Evolutionary conservation across 176 grass and related monocot species (phyloP).

Genomic region (Oryza officinalis): DNA sequence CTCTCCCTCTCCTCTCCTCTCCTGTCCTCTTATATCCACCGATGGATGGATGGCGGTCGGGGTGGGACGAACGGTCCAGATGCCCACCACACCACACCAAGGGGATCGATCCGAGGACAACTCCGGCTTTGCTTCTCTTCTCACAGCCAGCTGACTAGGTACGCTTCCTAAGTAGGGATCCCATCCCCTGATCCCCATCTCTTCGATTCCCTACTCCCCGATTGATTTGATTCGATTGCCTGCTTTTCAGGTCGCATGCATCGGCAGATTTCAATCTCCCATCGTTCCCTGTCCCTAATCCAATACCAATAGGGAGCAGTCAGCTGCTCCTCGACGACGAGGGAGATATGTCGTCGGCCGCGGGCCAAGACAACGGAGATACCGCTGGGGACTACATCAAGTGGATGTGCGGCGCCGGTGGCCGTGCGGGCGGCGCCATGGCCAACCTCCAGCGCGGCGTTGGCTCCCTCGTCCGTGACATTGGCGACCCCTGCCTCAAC

Average conservation of each 20-base stretch:
- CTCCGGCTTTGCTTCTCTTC: no score
- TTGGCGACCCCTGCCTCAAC: conserved; percentile 79
- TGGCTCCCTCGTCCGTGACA: conserved; percentile 77
- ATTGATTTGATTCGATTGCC: background rate
- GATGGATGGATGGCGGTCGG: background rate
- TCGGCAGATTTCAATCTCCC: background rate
- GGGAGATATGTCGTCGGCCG: background rate
- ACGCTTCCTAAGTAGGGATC: background rate
- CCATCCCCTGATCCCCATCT: no score
- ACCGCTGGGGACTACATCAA: conserved; percentile 68
- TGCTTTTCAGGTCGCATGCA: background rate
- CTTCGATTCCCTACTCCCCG: background rate
- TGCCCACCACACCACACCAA: no score
- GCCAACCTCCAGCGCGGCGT: conserved; percentile 76
- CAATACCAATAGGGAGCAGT: background rate
- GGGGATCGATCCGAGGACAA: no score
- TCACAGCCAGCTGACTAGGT: background rate
- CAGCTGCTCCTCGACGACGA: background rate
- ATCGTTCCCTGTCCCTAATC: no score
- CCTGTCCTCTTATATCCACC: background rate
- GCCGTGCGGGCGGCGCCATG: conserved; percentile 50
- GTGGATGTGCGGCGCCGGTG: conserved; percentile 79
- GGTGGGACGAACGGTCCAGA: no score
- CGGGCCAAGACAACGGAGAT: conserved; percentile 32
- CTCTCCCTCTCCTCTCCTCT: no score